Conservation (phyloP, 768 basidiomycete genomes). For the Lactifluus hygrophoroides region DNA sequence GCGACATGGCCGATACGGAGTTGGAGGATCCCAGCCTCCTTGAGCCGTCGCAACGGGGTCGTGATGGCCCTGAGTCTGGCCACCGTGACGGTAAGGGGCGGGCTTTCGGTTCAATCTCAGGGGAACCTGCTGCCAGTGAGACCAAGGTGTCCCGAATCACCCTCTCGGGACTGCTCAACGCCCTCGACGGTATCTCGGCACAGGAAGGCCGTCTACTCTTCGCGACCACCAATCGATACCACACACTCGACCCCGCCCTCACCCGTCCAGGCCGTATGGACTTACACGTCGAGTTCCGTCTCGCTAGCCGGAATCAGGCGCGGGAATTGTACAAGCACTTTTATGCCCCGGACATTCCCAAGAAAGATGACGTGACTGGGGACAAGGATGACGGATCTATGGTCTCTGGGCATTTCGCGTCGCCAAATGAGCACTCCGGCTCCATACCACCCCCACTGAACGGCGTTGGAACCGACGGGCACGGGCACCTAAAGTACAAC, state of each 20-base stretch:
- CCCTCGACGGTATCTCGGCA: constrained; percentile 69
- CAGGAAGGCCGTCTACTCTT: constrained; percentile 75
- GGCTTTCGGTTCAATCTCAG: background rate
- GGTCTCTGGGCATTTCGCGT: constrained; percentile 17
- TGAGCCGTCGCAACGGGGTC: constrained; percentile 23
- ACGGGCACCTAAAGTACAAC: background rate
- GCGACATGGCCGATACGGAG: constrained; percentile 23
- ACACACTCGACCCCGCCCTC: constrained; percentile 62
- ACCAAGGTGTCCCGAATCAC: constrained; percentile 35
- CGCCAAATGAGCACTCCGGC: background rate
- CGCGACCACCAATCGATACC: constrained; percentile 71
- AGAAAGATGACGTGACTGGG: constrained; percentile 21
- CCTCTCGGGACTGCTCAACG: constrained; percentile 67
- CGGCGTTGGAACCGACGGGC: background rate
- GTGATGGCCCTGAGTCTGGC: background rate
- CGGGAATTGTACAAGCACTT: constrained; percentile 58
- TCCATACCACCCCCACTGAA: background rate
- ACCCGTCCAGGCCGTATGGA: constrained; percentile 77
- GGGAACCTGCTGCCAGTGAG: background rate
- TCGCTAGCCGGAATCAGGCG: constrained; percentile 62
- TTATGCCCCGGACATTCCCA: constrained; percentile 41
- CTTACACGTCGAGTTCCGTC: constrained; percentile 67
- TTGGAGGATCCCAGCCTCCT: constrained; percentile 25
- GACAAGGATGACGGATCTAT: constrained; percentile 22
- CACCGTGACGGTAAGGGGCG: constrained; percentile 1